Conservation (phyloP, 2,329 filamentous ascomycete species). For the Colletotrichum salicis region DNA sequence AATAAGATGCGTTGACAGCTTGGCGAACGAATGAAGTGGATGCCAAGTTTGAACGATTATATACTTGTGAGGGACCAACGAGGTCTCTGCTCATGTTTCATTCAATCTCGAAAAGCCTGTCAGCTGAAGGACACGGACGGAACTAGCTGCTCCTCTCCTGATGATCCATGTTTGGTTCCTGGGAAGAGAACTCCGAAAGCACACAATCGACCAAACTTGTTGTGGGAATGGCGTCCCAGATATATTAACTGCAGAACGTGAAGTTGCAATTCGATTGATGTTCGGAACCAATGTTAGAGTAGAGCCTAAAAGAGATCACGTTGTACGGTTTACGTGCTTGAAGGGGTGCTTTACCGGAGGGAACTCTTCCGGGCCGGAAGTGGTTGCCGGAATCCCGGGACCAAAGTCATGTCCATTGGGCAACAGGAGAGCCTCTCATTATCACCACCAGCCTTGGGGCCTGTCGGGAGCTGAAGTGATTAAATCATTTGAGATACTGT, state of each 20-base stretch:
- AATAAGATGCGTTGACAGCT: neutral
- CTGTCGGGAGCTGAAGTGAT: neutral
- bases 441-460: neutral
- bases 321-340: neutral
- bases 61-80: constrained; percentile 7
- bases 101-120: neutral
- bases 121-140: neutral
- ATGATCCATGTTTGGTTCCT: neutral
- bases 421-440: neutral
- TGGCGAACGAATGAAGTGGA: neutral
- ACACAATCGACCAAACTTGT: neutral
- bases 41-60: constrained; percentile 27
- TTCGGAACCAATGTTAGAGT: neutral
- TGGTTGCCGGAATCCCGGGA: neutral
- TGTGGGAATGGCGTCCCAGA: neutral
- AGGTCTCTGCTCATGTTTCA: neutral
- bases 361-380: constrained; percentile 20
- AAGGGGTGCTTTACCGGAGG: constrained; percentile 13
- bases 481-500: neutral
- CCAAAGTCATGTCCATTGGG: neutral
- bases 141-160: neutral
- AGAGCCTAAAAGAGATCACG: neutral
- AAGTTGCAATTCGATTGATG: neutral
- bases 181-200: neutral
- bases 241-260: constrained; percentile 12